Evolutionary conservation across 768 basidiomycete genomes (phyloP).

Genomic region (Phaffia tasmanica): DNA sequence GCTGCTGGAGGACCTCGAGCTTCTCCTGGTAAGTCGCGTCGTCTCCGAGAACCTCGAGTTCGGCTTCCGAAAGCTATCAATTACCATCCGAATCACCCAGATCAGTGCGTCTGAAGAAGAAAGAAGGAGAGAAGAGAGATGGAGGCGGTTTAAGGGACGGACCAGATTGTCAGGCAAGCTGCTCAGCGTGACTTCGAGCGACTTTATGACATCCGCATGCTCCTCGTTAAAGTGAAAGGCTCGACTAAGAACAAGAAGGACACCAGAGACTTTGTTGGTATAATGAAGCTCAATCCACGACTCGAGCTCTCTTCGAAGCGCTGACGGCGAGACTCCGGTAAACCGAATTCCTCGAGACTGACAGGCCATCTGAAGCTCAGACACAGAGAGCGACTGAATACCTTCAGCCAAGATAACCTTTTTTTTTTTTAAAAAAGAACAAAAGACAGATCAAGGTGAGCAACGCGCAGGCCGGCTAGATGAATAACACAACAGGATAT

Average conservation of each 20-base stretch:
- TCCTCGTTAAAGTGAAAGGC: conserved; percentile 93
- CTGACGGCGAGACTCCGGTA: conserved; percentile 69
- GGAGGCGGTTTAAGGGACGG: conserved; percentile 32
- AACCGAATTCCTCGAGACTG: conserved; percentile 91
- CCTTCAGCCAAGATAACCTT: conserved; percentile 80
- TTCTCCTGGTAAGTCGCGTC: conserved; percentile 90
- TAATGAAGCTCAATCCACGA: conserved; percentile 91
- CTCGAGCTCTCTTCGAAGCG: conserved; percentile 74
- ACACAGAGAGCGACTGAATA: conserved; percentile 75
- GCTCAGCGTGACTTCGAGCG: conserved; percentile 79
- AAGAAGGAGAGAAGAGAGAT: not conserved
- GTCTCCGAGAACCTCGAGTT: conserved; percentile 87
- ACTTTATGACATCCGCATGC: conserved; percentile 69
- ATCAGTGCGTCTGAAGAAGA: not conserved
- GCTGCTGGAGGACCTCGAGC: conserved; percentile 91
- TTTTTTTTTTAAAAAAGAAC: not conserved
- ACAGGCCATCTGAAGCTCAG: conserved; percentile 84
- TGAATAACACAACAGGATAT: conserved; percentile 9
- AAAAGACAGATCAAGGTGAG: not conserved
- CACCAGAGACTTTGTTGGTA: conserved; percentile 82
- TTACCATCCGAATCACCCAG: not conserved
- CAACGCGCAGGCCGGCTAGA: too few relatives aligned
- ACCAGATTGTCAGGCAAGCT: conserved; percentile 91
- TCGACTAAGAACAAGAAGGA: conserved; percentile 80
- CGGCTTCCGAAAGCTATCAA: conserved; percentile 82